Base-by-base conservation (phyloP, 129 eudicot species). In the Saposhnikovia divaricata region DNA sequence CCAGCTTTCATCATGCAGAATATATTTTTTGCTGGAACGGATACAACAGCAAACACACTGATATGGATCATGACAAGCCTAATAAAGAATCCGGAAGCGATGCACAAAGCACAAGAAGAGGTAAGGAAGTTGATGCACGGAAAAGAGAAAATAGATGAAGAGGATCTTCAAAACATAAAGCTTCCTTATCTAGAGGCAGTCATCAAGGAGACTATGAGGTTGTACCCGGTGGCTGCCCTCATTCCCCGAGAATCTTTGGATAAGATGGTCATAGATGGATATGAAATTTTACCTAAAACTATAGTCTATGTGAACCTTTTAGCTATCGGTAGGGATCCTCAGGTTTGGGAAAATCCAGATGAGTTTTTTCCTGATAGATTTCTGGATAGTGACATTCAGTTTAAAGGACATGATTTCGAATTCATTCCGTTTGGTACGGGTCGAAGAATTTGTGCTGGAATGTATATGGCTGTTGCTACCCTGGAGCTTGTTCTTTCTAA, bases 291-390 rank as follows among this genome's bases (percentile, higher is more conserved):
- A 28, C 44, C 46, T 0, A 18, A 8, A 34, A 70, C 46, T 3
- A 14, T 15, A 13, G 75, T 70, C 9, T 38, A 31, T 70, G 75
- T 70, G 19, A 70, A 70, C 18, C 27, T 25, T 37, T 38, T 34
- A 46, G 75, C 44, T 23, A 70, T 70, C 16, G 75, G 75, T 12
- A 70, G 75, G 45, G 75, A 70, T 38, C 46, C 75, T 7, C 43
- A 7, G 5, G 45, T 18, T 38, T 70, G 75, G 75, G n/a, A 70
- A 16, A 70, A 37, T 37, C 45, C 75, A 37, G 46, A 70, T 13
- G 46, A 70, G 4, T 70, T 70, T 18, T 18, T 37, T 0, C 75
- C 75, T 18, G 75, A 69, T 2, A 70, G 75, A 18, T 70, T 70
- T 3, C 8, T 31, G 27, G n/a, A 38, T 3, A 70, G 42, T 6